Evolutionary conservation across 2,329 filamentous ascomycete genomes (phyloP), one percentile per base, ranked within the genome.

Genomic region (Colletotrichum ledebouriae): DNA sequence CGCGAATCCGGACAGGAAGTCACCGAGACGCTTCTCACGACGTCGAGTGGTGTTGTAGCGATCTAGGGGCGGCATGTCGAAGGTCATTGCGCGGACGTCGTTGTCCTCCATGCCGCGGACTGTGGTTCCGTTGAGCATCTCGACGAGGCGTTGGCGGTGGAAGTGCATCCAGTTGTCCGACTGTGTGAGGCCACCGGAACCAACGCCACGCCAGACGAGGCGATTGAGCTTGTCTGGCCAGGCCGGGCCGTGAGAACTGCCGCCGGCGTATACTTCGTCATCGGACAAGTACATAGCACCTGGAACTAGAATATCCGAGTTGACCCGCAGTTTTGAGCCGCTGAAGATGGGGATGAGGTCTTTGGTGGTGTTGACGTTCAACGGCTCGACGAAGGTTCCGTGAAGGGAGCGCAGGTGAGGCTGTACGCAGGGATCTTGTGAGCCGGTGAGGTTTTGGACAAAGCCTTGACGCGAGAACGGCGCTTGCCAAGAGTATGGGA

Each of bases 131-230:
- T 93, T 92, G 55, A 91, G 80, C 88, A 92, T 90, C 67, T 89
- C 83, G 29, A 92, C 81, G 66, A 93, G 87, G 4, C 91, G 88
- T 72, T 92, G 90, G n/a, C 90, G 88, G 70, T 93, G 90, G 73
- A 92, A 91, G 41, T 87, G 86, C 39, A 83, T 83, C 90, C 90
- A 93, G 69, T 86, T 91, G 50, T 87, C 75, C n/a, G 74, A 73
- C 63, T 78, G 79, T 52, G 83, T 77, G 33, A 82, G 80, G 2
- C 89, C 89, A 3, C 89, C 90, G 7, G 89, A 90, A 3, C 87
- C 88, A 2, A 87, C 86, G 52, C 90, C 90, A 42, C 90, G 87
- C 90, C 90, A 92, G 41, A 90, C 79, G 52, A 89, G 78, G 3
- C 78, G 80, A 61, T 86, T 81, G 33, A 78, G 78, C 77, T 92